phyloP scores from a whole-genome alignment of 106 monocot genomes.

The Dendrobium officinale region DNA sequence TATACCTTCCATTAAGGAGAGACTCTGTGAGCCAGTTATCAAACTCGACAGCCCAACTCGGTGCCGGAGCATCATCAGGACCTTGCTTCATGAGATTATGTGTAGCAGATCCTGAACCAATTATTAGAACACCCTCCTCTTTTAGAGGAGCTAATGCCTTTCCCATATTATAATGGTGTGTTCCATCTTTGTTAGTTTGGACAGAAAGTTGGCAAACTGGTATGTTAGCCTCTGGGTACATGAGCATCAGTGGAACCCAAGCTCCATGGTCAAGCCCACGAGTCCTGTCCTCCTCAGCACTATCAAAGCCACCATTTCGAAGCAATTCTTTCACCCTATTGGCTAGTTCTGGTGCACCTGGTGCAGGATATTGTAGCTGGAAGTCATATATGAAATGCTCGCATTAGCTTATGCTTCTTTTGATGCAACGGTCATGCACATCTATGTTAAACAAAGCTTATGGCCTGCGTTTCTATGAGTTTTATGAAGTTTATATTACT shows the following conservation, averaged over 20 bases:
- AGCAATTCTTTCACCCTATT: conserved; percentile 55
- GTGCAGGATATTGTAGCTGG: conserved; percentile 91
- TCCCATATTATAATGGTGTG: conserved; percentile 77
- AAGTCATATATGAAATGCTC: background rate
- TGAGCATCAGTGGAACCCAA: conserved; percentile 87
- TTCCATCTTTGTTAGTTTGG: conserved; percentile 36
- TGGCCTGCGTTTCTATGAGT: background rate
- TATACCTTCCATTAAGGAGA: conserved; percentile 58
- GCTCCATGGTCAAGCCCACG: conserved; percentile 90
- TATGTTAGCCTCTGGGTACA: conserved; percentile 82
- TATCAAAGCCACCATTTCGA: conserved; percentile 35
- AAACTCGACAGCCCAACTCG: conserved; percentile 59
- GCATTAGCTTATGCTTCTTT: background rate
- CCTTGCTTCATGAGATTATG: conserved; percentile 54
- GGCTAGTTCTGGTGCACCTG: conserved; percentile 73
- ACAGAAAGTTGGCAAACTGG: conserved; percentile 90
- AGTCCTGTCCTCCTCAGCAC: conserved; percentile 35
- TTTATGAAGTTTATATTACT: background rate
- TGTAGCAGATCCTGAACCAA: conserved; percentile 78
- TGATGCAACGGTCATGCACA: background rate
- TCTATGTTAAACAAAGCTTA: background rate
- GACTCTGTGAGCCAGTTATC: conserved; percentile 63
- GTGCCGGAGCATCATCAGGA: conserved; percentile 13
- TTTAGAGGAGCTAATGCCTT: conserved; percentile 64
- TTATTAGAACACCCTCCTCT: conserved; percentile 67